phyloP scores from a whole-genome alignment of 805 yeast genomes.

The fission yeast (Schizosaccharomyces pombe) region DNA sequence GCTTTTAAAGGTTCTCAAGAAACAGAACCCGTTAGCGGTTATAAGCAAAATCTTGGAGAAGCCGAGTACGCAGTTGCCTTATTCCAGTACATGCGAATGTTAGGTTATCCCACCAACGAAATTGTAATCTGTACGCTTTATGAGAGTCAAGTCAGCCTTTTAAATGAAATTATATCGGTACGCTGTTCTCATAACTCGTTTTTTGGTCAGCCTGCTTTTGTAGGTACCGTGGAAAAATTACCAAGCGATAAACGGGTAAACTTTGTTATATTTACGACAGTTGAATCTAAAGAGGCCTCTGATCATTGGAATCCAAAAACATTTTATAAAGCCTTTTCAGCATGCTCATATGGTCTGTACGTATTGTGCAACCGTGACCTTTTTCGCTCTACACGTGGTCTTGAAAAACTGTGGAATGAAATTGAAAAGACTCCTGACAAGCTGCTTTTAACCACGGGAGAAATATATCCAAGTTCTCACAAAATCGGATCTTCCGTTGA shows the following conservation, averaged over 20 bases:
- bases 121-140: constrained; percentile 23
- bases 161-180: constrained; percentile 21
- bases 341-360: constrained; percentile 18
- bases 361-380: constrained; percentile 13
- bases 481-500: constrained; percentile 6
- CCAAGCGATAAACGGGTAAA: neutral
- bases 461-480: constrained; percentile 12
- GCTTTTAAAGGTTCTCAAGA: constrained; percentile 16
- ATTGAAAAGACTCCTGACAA: constrained; percentile 8
- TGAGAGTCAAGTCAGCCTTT: constrained; percentile 20
- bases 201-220: constrained; percentile 15
- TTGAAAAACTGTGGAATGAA: constrained; percentile 6
- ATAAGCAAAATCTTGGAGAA: constrained; percentile 22
- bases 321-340: constrained; percentile 14
- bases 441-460: constrained; percentile 14
- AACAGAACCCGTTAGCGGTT: constrained; percentile 12
- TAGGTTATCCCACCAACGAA: constrained; percentile 20
- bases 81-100: constrained; percentile 23
- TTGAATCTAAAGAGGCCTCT: constrained; percentile 15
- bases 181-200: constrained; percentile 13
- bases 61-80: constrained; percentile 26
- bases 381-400: constrained; percentile 8
- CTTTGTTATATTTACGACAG: constrained; percentile 10
- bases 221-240: constrained; percentile 14
- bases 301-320: constrained; percentile 11